Evolutionary conservation across 2,329 filamentous ascomycete species (phyloP).

Genomic region (Diaporthe destruens): DNA sequence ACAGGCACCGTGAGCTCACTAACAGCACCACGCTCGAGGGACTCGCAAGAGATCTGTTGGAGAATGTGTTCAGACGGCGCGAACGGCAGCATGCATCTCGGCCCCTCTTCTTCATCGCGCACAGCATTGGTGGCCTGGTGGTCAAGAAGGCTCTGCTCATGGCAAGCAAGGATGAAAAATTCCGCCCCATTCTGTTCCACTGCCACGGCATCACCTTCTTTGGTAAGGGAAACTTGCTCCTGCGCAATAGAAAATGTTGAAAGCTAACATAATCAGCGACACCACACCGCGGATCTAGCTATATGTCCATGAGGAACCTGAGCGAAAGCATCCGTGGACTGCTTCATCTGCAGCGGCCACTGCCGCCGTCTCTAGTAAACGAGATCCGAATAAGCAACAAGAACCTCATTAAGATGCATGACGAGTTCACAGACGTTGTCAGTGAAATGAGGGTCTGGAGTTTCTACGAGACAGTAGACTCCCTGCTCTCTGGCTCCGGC

Average conservation of each 20-base stretch:
- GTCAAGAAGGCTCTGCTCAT: constrained; percentile 68
- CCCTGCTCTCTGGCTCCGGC: constrained; percentile 62
- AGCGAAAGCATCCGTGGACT: constrained; percentile 65
- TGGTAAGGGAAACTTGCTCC: constrained; percentile 53
- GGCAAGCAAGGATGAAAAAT: constrained; percentile 54
- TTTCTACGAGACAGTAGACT: constrained; percentile 73
- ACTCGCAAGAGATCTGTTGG: constrained; percentile 61
- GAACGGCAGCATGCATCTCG: constrained; percentile 53
- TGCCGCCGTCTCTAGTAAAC: constrained; percentile 64
- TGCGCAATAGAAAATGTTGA: neutral
- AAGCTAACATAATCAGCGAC: constrained; percentile 57
- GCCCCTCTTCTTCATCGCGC: constrained; percentile 71
- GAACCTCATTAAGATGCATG: constrained; percentile 63
- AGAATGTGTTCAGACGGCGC: constrained; percentile 55
- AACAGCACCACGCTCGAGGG: constrained; percentile 58
- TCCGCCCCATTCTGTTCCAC: constrained; percentile 62
- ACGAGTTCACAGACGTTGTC: constrained; percentile 67
- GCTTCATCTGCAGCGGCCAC: constrained; percentile 62
- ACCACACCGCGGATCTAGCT: constrained; percentile 73
- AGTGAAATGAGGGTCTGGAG: constrained; percentile 73
- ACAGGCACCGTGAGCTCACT: constrained; percentile 59
- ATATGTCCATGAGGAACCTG: constrained; percentile 70
- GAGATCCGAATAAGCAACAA: constrained; percentile 64
- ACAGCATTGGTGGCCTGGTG: constrained; percentile 72
- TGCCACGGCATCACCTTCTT: constrained; percentile 74